Percentiles rank a stretch among this genome's conserved stretches.
Conservation (phyloP, 2,329 filamentous ascomycete genomes). For the Colletotrichum agaves region DNA sequence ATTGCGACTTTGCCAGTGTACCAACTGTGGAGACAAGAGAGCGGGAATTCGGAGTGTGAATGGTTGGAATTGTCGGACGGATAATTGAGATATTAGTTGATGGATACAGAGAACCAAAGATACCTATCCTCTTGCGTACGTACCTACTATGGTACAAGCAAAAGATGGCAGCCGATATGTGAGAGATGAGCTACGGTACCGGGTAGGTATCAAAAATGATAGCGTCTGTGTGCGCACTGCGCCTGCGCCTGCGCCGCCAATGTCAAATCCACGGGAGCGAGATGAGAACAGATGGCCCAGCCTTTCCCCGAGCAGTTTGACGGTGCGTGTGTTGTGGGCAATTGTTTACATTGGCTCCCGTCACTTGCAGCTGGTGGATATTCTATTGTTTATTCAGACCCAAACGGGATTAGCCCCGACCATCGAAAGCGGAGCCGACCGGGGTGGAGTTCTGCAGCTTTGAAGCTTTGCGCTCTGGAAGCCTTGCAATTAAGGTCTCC, state of each 20-base stretch:
- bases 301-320: conserved; percentile 13
- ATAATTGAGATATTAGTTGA: conserved; percentile 40
- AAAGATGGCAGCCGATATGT: too few relatives aligned
- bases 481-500: conserved; percentile 34
- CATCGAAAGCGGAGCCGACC: conserved; percentile 1
- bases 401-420: conserved; percentile 23
- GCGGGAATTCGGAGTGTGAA: conserved; percentile 44
- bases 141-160: too few relatives aligned
- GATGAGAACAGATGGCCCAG: conserved; percentile 42
- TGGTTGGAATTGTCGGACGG: conserved; percentile 52
- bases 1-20: background rate
- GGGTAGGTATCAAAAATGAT: background rate
- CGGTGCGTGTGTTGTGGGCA: conserved; percentile 17
- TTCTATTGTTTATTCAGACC: conserved; percentile 36
- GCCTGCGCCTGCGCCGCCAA: background rate
- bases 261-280: conserved; percentile 47
- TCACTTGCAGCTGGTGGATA: conserved; percentile 23
- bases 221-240: background rate
- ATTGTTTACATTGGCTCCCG: conserved; percentile 35
- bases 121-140: too few relatives aligned
- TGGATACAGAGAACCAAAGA: too few relatives aligned
- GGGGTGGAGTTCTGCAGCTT: conserved; percentile 24
- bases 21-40: background rate
- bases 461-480: conserved; percentile 17
- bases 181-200: background rate